A percentile compares a stretch with the other conserved stretches of the same genome.
Conservation (phyloP, 805 yeast species). For the Candida gorgasii region DNA sequence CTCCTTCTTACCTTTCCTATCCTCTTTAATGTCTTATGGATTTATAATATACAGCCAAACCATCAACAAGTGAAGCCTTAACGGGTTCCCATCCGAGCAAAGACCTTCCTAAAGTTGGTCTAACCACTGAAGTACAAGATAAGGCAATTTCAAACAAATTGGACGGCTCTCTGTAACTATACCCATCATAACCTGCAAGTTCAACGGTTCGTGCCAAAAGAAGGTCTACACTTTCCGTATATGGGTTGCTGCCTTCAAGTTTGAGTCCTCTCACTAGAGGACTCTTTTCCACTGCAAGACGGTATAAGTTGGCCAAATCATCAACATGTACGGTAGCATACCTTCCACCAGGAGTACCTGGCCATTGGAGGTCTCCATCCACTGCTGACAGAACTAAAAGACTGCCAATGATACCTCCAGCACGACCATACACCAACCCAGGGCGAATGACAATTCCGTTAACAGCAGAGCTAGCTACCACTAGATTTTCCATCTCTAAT, state of each 20-base stretch:
- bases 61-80: conserved; percentile 10
- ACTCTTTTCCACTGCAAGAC: conserved; percentile 8
- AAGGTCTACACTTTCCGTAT: conserved; percentile 11
- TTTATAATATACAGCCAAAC: conserved; percentile 8
- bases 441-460: conserved; percentile 12
- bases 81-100: conserved; percentile 12
- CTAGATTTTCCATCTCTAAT: conserved; percentile 8
- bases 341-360: conserved; percentile 9
- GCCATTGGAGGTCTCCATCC: conserved; percentile 8
- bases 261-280: conserved; percentile 10
- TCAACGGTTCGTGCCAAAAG: conserved; percentile 7
- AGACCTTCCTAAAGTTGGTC: conserved; percentile 10
- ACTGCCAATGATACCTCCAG: conserved; percentile 7
- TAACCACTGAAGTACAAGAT: conserved; percentile 8
- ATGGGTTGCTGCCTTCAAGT: conserved; percentile 8
- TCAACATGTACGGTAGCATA: conserved; percentile 29
- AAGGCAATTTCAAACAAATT: conserved; percentile 9
- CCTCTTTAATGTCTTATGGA: not conserved
- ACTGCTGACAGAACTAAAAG: conserved; percentile 5
- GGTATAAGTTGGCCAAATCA: conserved; percentile 33
- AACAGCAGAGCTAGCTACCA: conserved; percentile 2
- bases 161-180: conserved; percentile 7
- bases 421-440: conserved; percentile 10
- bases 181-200: conserved; percentile 6
- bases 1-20: not conserved